Conservation (phyloP, 163 green algal genomes). For the Scenedesmus sp. region DNA sequence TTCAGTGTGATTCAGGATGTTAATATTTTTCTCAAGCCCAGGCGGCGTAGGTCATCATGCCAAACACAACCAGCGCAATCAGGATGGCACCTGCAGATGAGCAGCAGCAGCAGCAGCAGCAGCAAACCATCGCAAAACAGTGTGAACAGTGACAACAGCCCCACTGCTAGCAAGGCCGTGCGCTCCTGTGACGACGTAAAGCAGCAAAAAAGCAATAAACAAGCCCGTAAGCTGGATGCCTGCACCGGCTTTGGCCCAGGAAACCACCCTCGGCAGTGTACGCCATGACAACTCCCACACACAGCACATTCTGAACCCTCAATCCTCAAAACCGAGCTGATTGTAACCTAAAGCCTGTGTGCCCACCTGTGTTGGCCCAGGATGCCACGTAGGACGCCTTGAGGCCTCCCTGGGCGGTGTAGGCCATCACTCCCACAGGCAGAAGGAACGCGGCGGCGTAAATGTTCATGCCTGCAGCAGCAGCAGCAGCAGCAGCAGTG, state of each 20-base stretch:
- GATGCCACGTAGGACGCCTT: conserved; percentile 91
- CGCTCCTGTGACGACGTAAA: too few species aligned
- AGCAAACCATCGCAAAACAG: background rate
- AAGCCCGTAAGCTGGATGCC: too few species aligned
- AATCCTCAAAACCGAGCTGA: too few species aligned
- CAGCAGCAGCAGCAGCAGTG: conserved; percentile 16
- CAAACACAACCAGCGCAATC: conserved; percentile 88
- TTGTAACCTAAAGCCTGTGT: too few species aligned
- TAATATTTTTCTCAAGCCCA: background rate
- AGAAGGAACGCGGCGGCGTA: conserved; percentile 89
- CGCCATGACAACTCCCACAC: too few species aligned
- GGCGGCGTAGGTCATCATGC: conserved; percentile 77
- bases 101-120: conserved; percentile 60
- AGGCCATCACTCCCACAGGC: conserved; percentile 88
- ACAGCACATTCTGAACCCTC: too few species aligned
- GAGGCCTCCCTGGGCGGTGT: conserved; percentile 90
- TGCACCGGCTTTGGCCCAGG: too few species aligned
- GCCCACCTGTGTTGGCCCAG: conserved; percentile 71
- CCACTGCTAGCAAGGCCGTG: too few species aligned
- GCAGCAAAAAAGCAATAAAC: too few species aligned
- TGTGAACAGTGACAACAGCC: too few species aligned
- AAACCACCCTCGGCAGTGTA: too few species aligned
- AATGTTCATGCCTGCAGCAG: conserved; percentile 70
- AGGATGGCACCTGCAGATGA: conserved; percentile 72
- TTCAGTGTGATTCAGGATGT: background rate